Evolutionary conservation across 1,139 yeast species (phyloP).

Genomic region (Hansenula sp.): DNA sequence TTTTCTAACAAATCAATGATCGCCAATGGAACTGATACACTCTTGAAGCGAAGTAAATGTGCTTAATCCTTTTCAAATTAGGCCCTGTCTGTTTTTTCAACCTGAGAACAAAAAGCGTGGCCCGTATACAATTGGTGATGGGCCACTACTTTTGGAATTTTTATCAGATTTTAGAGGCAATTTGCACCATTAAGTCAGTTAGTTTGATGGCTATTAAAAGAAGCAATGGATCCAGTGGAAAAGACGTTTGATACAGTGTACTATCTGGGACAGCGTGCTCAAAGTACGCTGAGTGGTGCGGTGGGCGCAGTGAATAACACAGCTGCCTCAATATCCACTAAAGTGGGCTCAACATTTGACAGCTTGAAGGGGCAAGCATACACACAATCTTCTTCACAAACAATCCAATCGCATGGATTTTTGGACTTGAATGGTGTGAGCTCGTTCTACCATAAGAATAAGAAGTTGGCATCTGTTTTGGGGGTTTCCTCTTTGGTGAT

Average conservation of each 20-base stretch:
- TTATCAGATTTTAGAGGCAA: too few species aligned
- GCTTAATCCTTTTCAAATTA: too few species aligned
- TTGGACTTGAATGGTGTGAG: background rate
- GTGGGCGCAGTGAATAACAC: conserved; percentile 5
- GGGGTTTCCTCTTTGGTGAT: background rate
- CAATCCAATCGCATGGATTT: background rate
- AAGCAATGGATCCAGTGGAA: conserved; percentile 23
- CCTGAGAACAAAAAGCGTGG: too few species aligned
- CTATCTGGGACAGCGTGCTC: conserved; percentile 13
- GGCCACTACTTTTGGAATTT: too few species aligned
- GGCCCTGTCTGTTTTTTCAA: too few species aligned
- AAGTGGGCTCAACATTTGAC: background rate
- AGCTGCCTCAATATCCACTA: conserved; percentile 1
- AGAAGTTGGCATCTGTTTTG: background rate
- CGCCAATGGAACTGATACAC: too few species aligned
- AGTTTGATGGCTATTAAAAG: background rate
- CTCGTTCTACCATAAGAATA: background rate
- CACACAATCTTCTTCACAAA: too few species aligned
- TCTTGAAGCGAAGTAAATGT: too few species aligned
- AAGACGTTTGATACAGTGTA: conserved; percentile 22
- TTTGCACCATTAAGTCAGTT: background rate
- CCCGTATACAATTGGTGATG: too few species aligned
- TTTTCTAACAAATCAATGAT: too few species aligned
- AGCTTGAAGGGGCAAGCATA: too few species aligned
- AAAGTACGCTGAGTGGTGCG: conserved; percentile 2